Evolutionary conservation across 768 basidiomycete genomes (phyloP).

Genomic region (Pleurotus pulmonarius): DNA sequence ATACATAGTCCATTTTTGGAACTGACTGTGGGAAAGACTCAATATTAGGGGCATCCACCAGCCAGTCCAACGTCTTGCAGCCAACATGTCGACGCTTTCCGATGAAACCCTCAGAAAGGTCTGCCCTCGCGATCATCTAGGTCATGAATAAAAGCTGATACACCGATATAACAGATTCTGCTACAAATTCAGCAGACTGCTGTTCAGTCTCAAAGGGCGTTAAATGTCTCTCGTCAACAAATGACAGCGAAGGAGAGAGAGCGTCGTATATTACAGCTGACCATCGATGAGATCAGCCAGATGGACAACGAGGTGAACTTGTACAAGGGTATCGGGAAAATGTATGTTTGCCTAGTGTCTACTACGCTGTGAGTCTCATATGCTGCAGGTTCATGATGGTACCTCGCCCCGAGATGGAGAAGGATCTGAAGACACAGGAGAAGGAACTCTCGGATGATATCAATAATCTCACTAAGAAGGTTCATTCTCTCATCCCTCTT

Average conservation of each 20-base stretch:
- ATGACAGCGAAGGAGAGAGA: conserved; percentile 81
- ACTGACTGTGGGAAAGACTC: conserved; percentile 15
- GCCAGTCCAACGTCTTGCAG: conserved; percentile 8
- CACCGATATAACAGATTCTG: conserved; percentile 58
- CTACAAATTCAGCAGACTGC: conserved; percentile 92
- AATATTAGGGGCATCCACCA: conserved; percentile 13
- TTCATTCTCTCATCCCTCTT: conserved; percentile 22
- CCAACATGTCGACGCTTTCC: conserved; percentile 53
- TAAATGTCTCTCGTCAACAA: conserved; percentile 74
- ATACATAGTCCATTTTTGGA: conserved; percentile 18
- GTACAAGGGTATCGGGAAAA: conserved; percentile 95
- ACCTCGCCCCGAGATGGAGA: conserved; percentile 76
- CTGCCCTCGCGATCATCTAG: background rate
- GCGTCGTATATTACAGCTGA: conserved; percentile 84
- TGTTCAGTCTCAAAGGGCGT: conserved; percentile 76
- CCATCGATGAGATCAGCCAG: conserved; percentile 74
- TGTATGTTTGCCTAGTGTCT: conserved; percentile 39
- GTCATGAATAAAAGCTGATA: background rate
- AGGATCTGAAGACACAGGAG: conserved; percentile 69
- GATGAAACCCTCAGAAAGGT: conserved; percentile 87
- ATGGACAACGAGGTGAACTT: conserved; percentile 74
- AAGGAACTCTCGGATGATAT: conserved; percentile 86
- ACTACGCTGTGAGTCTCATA: background rate
- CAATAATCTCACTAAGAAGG: conserved; percentile 81
- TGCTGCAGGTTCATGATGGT: conserved; percentile 82